Evolutionary conservation across 805 yeast species (phyloP).

Genomic region (Ogataea neopini): DNA sequence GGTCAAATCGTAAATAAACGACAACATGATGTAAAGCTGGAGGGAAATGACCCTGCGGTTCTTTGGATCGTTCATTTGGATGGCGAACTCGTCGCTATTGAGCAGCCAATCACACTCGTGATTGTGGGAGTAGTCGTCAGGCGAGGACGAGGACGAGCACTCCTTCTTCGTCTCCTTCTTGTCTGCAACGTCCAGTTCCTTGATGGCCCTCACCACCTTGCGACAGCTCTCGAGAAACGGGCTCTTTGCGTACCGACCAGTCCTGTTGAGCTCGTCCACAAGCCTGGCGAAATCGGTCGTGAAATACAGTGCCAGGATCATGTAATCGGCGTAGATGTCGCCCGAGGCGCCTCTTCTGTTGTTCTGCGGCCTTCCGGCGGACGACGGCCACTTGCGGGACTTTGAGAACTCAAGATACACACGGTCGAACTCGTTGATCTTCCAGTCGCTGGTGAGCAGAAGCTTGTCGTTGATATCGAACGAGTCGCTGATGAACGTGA

Average conservation of each 20-base stretch:
- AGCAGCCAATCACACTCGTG: constrained; percentile 34
- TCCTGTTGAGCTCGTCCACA: constrained; percentile 21
- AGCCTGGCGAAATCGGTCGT: constrained; percentile 19
- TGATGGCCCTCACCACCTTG: constrained; percentile 14
- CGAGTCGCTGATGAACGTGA: constrained; percentile 26
- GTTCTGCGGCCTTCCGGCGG: constrained; percentile 7
- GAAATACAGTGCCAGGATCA: constrained; percentile 19
- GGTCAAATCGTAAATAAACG: constrained; percentile 23
- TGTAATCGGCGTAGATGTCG: constrained; percentile 20
- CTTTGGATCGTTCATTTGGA: constrained; percentile 21
- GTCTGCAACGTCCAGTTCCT: constrained; percentile 16
- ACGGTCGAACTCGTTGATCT: constrained; percentile 21
- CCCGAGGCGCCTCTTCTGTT: constrained; percentile 10
- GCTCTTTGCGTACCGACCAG: constrained; percentile 16
- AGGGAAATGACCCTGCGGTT: constrained; percentile 20
- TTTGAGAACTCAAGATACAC: constrained; percentile 22
- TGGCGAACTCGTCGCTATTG: constrained; percentile 24
- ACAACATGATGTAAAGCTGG: constrained; percentile 29
- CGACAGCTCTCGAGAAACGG: constrained; percentile 17
- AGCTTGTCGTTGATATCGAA: constrained; percentile 35
- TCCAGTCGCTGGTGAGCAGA: constrained; percentile 31
- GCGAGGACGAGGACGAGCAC: too few relatives aligned
- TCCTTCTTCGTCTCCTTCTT: neutral
- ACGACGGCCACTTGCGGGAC: constrained; percentile 21
- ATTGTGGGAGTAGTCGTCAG: constrained; percentile 16